Conservation (phyloP, 257 asterid genomes). For the Misopates orontium region DNA sequence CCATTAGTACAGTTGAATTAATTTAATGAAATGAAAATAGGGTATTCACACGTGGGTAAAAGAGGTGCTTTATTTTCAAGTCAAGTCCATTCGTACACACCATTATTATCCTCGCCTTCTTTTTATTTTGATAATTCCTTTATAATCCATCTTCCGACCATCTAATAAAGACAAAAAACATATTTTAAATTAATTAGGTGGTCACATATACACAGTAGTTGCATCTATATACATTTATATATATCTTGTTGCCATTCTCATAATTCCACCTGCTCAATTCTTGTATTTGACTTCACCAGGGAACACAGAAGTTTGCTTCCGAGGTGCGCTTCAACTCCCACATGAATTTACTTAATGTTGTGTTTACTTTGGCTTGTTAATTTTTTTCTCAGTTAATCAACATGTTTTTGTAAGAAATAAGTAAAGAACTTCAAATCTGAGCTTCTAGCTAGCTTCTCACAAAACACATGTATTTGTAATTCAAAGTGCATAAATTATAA, state of each 20-base stretch:
- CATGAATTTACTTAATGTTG: background rate
- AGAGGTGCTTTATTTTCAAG: background rate
- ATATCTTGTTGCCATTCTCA: background rate
- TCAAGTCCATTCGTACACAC: slow-evolving; percentile 25
- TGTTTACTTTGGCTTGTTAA: background rate
- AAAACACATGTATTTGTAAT: background rate
- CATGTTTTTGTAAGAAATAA: background rate
- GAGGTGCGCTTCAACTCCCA: slow-evolving; percentile 1
- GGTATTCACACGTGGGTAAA: slow-evolving; percentile 30
- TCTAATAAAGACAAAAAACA: slow-evolving; percentile 5
- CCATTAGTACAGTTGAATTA: slow-evolving; percentile 26
- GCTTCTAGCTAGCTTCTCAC: background rate
- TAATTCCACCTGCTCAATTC: background rate
- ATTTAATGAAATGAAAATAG: background rate
- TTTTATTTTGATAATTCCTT: no score
- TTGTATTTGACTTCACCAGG: background rate
- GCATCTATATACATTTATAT: background rate
- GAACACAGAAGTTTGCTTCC: background rate
- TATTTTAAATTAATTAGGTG: slow-evolving; percentile 6
- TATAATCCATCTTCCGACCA: slow-evolving; percentile 28
- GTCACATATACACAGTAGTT: background rate
- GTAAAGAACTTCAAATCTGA: no score
- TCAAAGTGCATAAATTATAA: background rate
- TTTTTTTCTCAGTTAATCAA: background rate
- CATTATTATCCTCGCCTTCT: no score